These are phyloP conservation scores for Miscanthus lutarioriparius DNA, from an alignment of 176 grass and related monocot genomes.

Conservation along the genomic window DNA sequence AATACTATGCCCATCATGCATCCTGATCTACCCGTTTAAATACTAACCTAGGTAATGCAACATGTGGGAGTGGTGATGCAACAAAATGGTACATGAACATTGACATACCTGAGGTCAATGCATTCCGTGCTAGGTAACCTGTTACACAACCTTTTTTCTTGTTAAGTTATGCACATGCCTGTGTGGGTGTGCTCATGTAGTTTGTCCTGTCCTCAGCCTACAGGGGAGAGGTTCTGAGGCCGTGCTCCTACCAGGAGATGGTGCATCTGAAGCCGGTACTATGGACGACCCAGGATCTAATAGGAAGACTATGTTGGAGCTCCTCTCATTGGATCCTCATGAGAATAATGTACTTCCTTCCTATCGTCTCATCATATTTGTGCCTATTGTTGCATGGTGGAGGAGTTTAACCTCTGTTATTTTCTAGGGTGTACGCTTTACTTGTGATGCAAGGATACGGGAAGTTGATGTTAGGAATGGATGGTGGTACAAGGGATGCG, in stretches of 20 bases:
- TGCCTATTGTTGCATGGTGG: too few species aligned
- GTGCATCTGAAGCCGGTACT: neutral
- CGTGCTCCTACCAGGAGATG: neutral
- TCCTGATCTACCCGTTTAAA: too few species aligned
- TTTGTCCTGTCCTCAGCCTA: neutral
- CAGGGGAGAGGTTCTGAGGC: neutral
- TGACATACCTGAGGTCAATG: neutral
- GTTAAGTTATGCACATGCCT: neutral
- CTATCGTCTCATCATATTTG: too few species aligned
- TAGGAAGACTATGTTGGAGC: neutral
- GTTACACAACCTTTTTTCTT: neutral
- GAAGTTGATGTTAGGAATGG: too few species aligned
- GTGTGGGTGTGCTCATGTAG: neutral
- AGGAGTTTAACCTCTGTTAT: too few species aligned
- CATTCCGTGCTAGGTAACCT: neutral
- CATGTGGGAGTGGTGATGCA: neutral
- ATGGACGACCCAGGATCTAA: neutral
- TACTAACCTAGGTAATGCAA: neutral
- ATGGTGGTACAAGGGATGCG: too few species aligned
- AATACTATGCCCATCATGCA: too few species aligned
- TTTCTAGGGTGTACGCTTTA: too few species aligned
- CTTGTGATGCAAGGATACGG: too few species aligned
- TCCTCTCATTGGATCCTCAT: neutral
- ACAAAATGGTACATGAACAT: conserved; percentile 23
- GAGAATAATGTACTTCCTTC: neutral